Percentiles rank a stretch among this genome's conserved stretches.
Conservation (phyloP, 192 early-diverging fungal species). For the Chytriomyces hyalinus region DNA sequence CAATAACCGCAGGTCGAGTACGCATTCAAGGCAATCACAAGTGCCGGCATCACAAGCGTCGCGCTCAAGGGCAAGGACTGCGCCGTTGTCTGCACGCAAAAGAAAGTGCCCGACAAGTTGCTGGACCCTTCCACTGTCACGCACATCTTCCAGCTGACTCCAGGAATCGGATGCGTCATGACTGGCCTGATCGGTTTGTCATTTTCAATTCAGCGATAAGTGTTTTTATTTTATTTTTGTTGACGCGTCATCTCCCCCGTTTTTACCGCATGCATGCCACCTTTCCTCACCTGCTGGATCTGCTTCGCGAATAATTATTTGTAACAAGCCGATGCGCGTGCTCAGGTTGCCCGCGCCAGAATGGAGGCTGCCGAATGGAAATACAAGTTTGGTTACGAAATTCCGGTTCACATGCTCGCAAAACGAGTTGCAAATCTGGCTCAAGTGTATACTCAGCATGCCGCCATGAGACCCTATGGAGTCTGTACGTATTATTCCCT, state of each 20-base stretch:
- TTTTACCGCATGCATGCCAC: not conserved
- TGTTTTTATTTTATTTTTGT: not conserved
- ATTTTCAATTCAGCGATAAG: not conserved
- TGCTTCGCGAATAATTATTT: not conserved
- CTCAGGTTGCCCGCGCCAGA: slow-evolving; percentile 90
- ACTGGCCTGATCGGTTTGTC: slow-evolving; percentile 85
- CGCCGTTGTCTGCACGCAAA: slow-evolving; percentile 94
- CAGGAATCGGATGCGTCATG: slow-evolving; percentile 96
- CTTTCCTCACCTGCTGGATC: not conserved
- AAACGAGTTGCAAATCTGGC: slow-evolving; percentile 98
- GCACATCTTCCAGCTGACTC: slow-evolving; percentile 91
- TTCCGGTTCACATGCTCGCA: slow-evolving; percentile 94
- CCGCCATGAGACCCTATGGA: slow-evolving; percentile 96
- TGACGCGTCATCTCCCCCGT: slow-evolving; percentile 5
- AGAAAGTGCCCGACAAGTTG: slow-evolving; percentile 98
- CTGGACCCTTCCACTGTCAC: slow-evolving; percentile 92
- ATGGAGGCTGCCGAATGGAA: slow-evolving; percentile 97
- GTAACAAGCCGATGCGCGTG: slow-evolving; percentile 82
- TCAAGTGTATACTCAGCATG: slow-evolving; percentile 99
- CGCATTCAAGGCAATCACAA: slow-evolving; percentile 99
- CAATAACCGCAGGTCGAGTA: slow-evolving; percentile 75
- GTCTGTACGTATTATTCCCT: slow-evolving; percentile 74
- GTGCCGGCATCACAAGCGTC: slow-evolving; percentile 92
- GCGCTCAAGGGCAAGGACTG: slow-evolving; percentile 95
- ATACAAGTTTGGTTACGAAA: slow-evolving; percentile 99